Base-by-base conservation (phyloP, 2,329 filamentous ascomycete species). In the Ophiostoma piceae region DNA sequence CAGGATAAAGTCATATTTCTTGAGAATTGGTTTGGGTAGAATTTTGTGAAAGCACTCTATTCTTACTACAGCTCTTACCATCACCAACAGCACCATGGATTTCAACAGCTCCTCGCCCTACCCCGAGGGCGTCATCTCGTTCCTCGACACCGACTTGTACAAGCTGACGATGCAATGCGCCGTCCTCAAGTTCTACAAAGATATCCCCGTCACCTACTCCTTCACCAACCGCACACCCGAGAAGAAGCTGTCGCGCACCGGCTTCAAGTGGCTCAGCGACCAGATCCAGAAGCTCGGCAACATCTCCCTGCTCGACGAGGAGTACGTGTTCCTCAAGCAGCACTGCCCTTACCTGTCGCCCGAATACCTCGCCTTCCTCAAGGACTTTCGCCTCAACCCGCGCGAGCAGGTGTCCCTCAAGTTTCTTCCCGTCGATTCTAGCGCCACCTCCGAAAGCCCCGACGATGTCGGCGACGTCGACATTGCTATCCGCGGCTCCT, bases 161-260 rank as follows among this genome's bases (percentile, higher is more conserved):
- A 99, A 99, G 81, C 81, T 99, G 80, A 99, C 95, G 26, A 99
- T 99, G 95, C 95, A 99, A 89, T 97, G 92, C 78, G 93, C 93
- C 72, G 90, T 98, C 74, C 86, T 96, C 74, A 96, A 96, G 80
- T 96, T 94, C 82, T 98, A 96, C 79, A 90, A 90, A 43, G 84
- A 94, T 71, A 82, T 88, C 75, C 86, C 89, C 64, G 95, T 98
- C 71, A 93, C 92, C 2, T 99, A 98, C 77, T 88, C 91, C 71
- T 97, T 96, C 81, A 98, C 93, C 68, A 99, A 99, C 78, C 90
- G 95, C 67, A 99, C 95, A 1, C 92, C 92, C 8, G 88, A 97
- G 72, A 96, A 97, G 88, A 93, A 94, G 78, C 84, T 99, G 71
- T 96, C 88, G 35, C 87, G 92, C 74, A 85, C 85, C 70, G 95